Base-by-base conservation (phyloP, 129 eudicot species). In the Arctium minus region DNA sequence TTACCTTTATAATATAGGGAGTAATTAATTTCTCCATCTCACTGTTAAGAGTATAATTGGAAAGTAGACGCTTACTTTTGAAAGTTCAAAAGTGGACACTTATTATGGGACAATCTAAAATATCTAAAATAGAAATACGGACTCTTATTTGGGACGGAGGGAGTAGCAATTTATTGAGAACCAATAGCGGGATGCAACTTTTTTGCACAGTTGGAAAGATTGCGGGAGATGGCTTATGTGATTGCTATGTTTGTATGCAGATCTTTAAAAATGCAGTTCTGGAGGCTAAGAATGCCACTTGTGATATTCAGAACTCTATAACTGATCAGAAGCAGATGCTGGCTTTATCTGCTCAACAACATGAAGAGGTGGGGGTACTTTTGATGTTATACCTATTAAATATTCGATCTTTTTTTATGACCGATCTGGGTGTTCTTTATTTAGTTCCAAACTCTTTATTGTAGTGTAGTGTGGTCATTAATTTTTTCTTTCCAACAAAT, bases 261-360 rank as follows among this genome's bases (percentile, higher is more conserved):
- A 88, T 92, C 53, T 82, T 95, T 65, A 60, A 84, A 31, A 73
- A 82, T 76, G 93, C 91, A 68, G 80, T 86, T 30, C 35, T 77
- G 83, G 97, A 95, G 85, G 97, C 93, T 75, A 88, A 87, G 79
- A 91, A 87, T 74, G 89, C 84, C 32, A 76, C 90, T 12, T 75
- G 76, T 79, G 93, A 90, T 82, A 87, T 95, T 56, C 88, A 88
- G 82, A 89, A 83, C 37, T 88, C 97, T 15, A 75, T 95, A 31
- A 53, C 77, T 77, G 96, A 89, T 80, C 97, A 92, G 84, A 82
- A 80, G 53, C 80, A 87, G 29, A 82, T 95, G 71, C 46, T 95
- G 89, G 89, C 83, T 40, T 79, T 82, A 83, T 92, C 97, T 84
- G 89, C 92, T 81, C 94, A 89, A 85, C 92, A 92, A 82, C 93